Percentiles rank a stretch among this genome's conserved stretches.
phyloP scores from a whole-genome alignment of 148 eudicot genomes.

The Spergularia marina region DNA sequence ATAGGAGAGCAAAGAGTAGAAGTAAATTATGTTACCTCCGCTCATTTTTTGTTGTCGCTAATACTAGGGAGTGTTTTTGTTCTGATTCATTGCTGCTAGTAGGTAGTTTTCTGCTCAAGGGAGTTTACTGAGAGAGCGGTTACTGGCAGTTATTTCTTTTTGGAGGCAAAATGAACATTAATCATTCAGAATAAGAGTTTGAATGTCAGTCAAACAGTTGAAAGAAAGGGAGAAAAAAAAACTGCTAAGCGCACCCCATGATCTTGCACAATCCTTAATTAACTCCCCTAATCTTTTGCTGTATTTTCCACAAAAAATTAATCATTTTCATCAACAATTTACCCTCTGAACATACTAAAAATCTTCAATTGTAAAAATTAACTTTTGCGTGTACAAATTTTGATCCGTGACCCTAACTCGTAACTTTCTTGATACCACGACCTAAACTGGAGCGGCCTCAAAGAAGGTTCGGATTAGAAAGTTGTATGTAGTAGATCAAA shows the following conservation, averaged over 20 bases:
- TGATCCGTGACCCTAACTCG: too few relatives aligned
- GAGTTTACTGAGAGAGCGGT: constrained; percentile 13
- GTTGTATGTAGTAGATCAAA: too few relatives aligned
- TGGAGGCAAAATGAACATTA: constrained; percentile 20
- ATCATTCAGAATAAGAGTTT: constrained; percentile 8
- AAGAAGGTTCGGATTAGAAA: too few relatives aligned
- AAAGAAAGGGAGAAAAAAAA: too few relatives aligned
- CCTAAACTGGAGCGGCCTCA: too few relatives aligned
- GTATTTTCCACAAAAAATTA: not conserved
- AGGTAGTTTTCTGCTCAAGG: constrained; percentile 3
- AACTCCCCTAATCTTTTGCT: not conserved
- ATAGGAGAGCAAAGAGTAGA: constrained; percentile 11
- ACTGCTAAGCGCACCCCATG: too few relatives aligned
- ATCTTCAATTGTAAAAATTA: too few relatives aligned
- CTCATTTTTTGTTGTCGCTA: constrained; percentile 17
- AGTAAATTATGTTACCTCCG: constrained; percentile 2
- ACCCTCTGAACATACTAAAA: not conserved
- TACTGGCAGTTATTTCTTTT: constrained; percentile 12
- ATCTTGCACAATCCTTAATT: too few relatives aligned
- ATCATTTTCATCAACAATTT: not conserved
- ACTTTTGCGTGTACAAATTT: too few relatives aligned
- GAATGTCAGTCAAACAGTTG: constrained; percentile 12
- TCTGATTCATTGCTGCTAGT: constrained; percentile 4
- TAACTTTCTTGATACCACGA: too few relatives aligned
- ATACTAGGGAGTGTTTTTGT: not conserved